phyloP scores from a whole-genome alignment of 208 protist genomes.

The Leishmania lainsoni region DNA sequence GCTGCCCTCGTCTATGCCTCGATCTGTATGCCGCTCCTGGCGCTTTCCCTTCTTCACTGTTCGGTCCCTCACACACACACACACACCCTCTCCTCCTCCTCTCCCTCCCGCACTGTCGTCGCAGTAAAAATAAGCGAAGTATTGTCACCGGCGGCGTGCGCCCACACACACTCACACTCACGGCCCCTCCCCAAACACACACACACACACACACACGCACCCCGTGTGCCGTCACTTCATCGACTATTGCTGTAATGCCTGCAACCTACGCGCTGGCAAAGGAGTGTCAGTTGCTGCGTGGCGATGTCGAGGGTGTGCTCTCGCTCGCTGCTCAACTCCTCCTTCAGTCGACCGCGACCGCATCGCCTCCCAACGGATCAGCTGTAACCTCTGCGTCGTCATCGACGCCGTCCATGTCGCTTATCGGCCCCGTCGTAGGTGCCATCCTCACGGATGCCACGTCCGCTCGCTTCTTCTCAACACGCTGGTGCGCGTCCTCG shows the following conservation, averaged over 20 bases:
- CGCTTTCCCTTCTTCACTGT: no score
- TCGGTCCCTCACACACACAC: background rate
- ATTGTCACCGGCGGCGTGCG: background rate
- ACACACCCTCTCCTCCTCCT: background rate
- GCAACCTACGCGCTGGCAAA: conserved; percentile 48
- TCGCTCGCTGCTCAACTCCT: conserved; percentile 39
- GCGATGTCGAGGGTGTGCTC: conserved; percentile 66
- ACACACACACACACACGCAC: background rate
- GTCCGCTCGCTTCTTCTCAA: conserved; percentile 45
- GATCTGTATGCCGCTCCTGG: no score
- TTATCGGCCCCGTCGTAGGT: conserved; percentile 14
- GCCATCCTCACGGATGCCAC: conserved; percentile 51
- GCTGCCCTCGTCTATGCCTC: background rate
- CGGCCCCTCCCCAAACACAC: background rate
- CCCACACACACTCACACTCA: background rate
- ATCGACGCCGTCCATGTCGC: conserved; percentile 1
- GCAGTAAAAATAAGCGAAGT: no score
- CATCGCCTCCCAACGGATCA: background rate
- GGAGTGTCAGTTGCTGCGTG: conserved; percentile 60
- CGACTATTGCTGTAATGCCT: conserved; percentile 35
- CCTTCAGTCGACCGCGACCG: background rate
- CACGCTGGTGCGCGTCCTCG: conserved; percentile 59
- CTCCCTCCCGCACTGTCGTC: no score
- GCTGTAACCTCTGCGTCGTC: conserved; percentile 8
- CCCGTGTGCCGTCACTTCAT: background rate